Evolutionary conservation across 306 rosid species (phyloP).

Genomic region (Mimosa bimucronata): DNA sequence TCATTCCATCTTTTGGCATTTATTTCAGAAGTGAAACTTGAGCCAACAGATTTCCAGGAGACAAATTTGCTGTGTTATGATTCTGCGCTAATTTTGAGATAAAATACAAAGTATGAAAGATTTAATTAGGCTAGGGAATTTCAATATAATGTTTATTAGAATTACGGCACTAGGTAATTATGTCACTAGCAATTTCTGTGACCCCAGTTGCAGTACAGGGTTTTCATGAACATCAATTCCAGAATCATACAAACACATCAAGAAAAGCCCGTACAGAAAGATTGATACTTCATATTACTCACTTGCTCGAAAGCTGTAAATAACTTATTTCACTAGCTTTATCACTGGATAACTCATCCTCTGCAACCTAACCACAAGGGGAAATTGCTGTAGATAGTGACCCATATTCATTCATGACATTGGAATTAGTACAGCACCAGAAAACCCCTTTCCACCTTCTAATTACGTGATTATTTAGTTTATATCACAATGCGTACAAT

Average conservation of each 20-base stretch:
- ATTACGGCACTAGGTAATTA: not conserved
- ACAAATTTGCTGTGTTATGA: not conserved
- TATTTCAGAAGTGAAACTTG: not conserved
- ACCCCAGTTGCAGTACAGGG: not conserved
- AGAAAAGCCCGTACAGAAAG: not conserved
- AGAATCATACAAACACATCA: not conserved
- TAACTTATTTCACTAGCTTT: not conserved
- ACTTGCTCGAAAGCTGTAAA: not conserved
- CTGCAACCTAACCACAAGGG: not conserved
- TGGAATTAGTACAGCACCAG: not conserved
- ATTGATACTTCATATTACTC: not conserved
- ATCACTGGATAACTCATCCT: not conserved
- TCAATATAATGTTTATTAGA: not conserved
- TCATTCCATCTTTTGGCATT: not conserved
- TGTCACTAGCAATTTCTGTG: not conserved
- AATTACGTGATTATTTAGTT: not conserved
- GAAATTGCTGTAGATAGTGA: not conserved
- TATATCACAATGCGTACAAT: slow-evolving; percentile 22
- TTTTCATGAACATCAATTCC: not conserved
- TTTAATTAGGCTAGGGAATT: not conserved
- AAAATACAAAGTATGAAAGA: not conserved
- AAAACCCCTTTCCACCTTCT: slow-evolving; percentile 9
- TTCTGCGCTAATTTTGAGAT: not conserved
- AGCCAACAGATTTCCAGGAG: not conserved
- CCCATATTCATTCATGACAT: not conserved